Base-by-base conservation (phyloP, 345 rosid species). In the Carallia pectinifolia region DNA sequence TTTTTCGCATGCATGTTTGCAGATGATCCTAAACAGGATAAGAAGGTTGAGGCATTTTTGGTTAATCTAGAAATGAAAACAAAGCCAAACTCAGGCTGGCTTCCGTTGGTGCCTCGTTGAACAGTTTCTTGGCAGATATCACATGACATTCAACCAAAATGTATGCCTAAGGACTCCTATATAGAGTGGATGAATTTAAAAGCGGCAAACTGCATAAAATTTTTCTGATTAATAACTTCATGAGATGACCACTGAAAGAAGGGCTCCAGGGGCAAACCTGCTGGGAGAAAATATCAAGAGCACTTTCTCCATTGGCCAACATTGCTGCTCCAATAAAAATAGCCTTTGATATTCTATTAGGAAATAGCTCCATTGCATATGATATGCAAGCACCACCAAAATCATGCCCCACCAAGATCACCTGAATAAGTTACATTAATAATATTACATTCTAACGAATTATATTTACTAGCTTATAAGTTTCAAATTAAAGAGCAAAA, bases 351-450 rank as follows among this genome's bases (percentile, higher is more conserved):
- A 89, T 71, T 84, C 80, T 92, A 8, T 39, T 60, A 71, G 98
- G 94, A 83, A 89, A 90, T 71, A 85, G 68, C 82, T 95, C 99
- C 98, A 92, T 88, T 53, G 86, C 93, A 66, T 87, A 87, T 7
- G 96, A 89, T 65, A 89, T 66, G 68, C 99, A 92, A 52, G 97
- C 88, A 64, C 99, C 99, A 58, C 98, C 99, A 71, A 95, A 86
- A 81, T 95, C 97, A 13, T 92, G 99, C 44, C 98, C 98, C 4
- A 87, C 97, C 90, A 95, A 83, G 67, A 95, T 84, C 75, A 89
- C 97, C 99, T 95, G 85, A 84, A 76, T 5, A 15, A 58, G 56
- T 34, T 53, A 53, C 52, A 37, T n/a, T 3, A n/a, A 61, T 44
- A 72, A 63, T 13, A 3, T 13, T 37, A 17, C 34, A 38, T 40